Percentiles rank a stretch among this genome's conserved stretches.
Conservation (phyloP, 352 stramenopile genomes). For the Pythium folliculosum region DNA sequence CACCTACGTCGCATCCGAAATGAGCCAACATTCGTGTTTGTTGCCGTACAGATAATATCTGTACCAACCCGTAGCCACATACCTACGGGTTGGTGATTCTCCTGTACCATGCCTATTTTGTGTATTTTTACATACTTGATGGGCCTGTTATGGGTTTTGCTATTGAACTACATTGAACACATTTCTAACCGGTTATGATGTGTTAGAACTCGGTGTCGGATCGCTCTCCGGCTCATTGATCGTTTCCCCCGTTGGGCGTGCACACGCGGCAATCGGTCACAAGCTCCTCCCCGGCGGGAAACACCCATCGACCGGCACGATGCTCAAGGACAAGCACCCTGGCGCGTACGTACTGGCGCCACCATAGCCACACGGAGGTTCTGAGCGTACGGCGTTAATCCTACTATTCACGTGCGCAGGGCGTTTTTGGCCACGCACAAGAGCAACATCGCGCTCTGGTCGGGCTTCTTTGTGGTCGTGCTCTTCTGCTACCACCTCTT, state of each 20-base stretch:
- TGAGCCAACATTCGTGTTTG: too few relatives aligned
- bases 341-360: conserved; percentile 27
- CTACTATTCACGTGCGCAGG: conserved; percentile 23
- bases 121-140: too few relatives aligned
- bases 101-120: too few relatives aligned
- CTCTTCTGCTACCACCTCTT: conserved; percentile 97
- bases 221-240: conserved; percentile 12
- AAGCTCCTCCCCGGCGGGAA: not conserved
- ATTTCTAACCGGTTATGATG: not conserved
- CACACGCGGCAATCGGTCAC: conserved; percentile 23
- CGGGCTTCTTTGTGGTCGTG: conserved; percentile 93
- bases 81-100: too few relatives aligned
- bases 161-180: too few relatives aligned
- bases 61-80: too few relatives aligned
- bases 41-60: too few relatives aligned
- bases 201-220: conserved; percentile 4
- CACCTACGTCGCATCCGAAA: too few relatives aligned
- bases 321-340: conserved; percentile 38
- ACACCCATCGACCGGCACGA: conserved; percentile 5
- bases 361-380: not conserved
- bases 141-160: too few relatives aligned
- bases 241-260: conserved; percentile 5
- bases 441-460: conserved; percentile 96
- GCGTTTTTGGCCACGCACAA: conserved; percentile 88
- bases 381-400: too few relatives aligned